Evolutionary conservation across 2,329 filamentous ascomycete genomes (phyloP).

Genomic region (Aspergillus sojae): DNA sequence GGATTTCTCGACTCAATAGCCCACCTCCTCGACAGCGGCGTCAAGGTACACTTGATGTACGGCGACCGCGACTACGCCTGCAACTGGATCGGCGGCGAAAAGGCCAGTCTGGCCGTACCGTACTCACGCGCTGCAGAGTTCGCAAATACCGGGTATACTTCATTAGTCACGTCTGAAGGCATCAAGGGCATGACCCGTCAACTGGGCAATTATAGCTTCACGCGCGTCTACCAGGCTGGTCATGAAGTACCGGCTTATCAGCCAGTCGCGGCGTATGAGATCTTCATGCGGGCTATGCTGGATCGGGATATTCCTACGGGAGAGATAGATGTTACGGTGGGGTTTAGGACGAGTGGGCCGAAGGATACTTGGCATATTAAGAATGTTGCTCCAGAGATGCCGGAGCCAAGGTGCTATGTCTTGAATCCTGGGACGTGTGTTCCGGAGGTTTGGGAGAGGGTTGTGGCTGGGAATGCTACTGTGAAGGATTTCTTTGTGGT

Average conservation of each 20-base stretch:
- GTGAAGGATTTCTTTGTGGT: slow-evolving; percentile 53
- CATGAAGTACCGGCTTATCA: slow-evolving; percentile 58
- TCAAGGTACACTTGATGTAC: slow-evolving; percentile 61
- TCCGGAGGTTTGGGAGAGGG: slow-evolving; percentile 46
- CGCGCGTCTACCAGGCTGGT: slow-evolving; percentile 51
- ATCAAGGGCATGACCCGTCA: slow-evolving; percentile 52
- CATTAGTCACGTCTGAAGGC: slow-evolving; percentile 41
- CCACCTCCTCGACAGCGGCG: slow-evolving; percentile 58
- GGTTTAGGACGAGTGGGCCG: slow-evolving; percentile 40
- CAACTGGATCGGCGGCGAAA: slow-evolving; percentile 62
- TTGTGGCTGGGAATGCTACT: slow-evolving; percentile 48
- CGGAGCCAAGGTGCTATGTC: slow-evolving; percentile 50
- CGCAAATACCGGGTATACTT: slow-evolving; percentile 52
- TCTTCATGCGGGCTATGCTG: slow-evolving; percentile 56
- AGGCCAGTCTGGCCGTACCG: slow-evolving; percentile 52
- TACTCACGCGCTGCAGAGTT: slow-evolving; percentile 51
- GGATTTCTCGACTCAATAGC: slow-evolving; percentile 40
- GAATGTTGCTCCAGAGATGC: slow-evolving; percentile 45
- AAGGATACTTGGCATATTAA: slow-evolving; percentile 48
- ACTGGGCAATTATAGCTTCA: slow-evolving; percentile 53
- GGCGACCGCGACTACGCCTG: slow-evolving; percentile 62
- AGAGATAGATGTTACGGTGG: slow-evolving; percentile 26
- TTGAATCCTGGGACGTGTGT: slow-evolving; percentile 43
- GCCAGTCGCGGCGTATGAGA: slow-evolving; percentile 56
- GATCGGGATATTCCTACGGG: slow-evolving; percentile 60